A percentile compares a stretch with the other conserved stretches of the same genome.
phyloP scores from a whole-genome alignment of 176 grass and related monocot genomes.

The Juncus effusus region DNA sequence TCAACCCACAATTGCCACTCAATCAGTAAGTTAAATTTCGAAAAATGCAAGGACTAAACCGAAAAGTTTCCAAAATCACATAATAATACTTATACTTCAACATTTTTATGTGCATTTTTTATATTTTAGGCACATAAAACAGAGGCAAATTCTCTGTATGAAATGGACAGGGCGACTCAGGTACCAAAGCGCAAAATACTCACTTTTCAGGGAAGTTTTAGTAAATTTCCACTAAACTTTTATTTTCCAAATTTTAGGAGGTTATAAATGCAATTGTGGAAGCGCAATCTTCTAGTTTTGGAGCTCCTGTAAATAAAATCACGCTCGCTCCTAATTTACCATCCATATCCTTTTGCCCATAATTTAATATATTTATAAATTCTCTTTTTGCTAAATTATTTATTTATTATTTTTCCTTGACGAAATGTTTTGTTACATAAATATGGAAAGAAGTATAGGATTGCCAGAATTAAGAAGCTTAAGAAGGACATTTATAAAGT shows the following conservation, averaged over 20 bases:
- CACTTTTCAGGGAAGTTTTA: background rate
- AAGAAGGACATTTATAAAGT: slow-evolving; percentile 76
- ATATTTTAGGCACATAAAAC: slow-evolving; percentile 49
- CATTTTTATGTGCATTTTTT: background rate
- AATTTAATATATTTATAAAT: background rate
- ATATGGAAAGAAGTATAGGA: slow-evolving; percentile 63
- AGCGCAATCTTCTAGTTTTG: slow-evolving; percentile 59
- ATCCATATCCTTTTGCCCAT: slow-evolving; percentile 68
- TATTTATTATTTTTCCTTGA: slow-evolving; percentile 37
- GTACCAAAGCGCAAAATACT: slow-evolving; percentile 24
- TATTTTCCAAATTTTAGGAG: slow-evolving; percentile 44
- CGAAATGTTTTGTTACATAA: slow-evolving; percentile 47
- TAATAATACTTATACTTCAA: no score
- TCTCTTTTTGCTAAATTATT: slow-evolving; percentile 15
- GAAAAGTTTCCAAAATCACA: background rate
- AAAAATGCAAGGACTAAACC: slow-evolving; percentile 12
- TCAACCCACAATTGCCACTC: slow-evolving; percentile 94
- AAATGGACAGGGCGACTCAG: slow-evolving; percentile 93
- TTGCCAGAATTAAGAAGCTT: slow-evolving; percentile 81
- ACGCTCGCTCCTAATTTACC: slow-evolving; percentile 61
- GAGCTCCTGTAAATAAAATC: slow-evolving; percentile 59
- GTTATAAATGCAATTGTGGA: slow-evolving; percentile 80
- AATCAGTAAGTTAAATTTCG: slow-evolving; percentile 53
- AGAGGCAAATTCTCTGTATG: slow-evolving; percentile 81
- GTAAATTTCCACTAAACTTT: slow-evolving; percentile 6